A percentile compares a stretch with the other conserved stretches of the same genome.
phyloP scores from a whole-genome alignment of 176 grass and related monocot genomes.

The Juncus inflexus region DNA sequence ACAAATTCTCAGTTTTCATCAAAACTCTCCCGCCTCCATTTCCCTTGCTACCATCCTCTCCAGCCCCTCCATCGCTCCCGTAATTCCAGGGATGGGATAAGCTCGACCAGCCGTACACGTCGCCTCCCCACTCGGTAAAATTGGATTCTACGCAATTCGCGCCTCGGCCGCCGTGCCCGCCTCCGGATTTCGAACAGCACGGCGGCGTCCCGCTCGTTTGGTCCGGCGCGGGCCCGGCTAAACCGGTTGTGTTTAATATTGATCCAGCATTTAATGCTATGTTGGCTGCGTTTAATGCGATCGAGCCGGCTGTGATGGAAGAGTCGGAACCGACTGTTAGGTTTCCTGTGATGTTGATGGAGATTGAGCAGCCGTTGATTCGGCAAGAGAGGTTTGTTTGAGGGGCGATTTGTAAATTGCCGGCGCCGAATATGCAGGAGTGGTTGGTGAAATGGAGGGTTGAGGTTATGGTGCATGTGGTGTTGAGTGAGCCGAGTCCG shows the following conservation, averaged over 20 bases:
- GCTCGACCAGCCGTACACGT: slow-evolving; percentile 82
- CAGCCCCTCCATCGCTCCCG: slow-evolving; percentile 71
- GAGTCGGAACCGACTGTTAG: slow-evolving; percentile 39
- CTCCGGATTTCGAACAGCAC: slow-evolving; percentile 62
- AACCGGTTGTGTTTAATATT: slow-evolving; percentile 52
- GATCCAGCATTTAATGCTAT: slow-evolving; percentile 40
- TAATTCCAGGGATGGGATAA: slow-evolving; percentile 69
- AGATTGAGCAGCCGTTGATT: slow-evolving; percentile 48
- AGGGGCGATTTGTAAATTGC: slow-evolving; percentile 44
- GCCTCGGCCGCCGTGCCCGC: slow-evolving; percentile 79
- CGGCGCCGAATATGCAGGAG: slow-evolving; percentile 51
- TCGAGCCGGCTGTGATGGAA: slow-evolving; percentile 46
- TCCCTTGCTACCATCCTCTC: slow-evolving; percentile 30
- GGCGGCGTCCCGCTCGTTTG: slow-evolving; percentile 92
- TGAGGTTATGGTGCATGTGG: slow-evolving; percentile 53
- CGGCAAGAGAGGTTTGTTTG: slow-evolving; percentile 50
- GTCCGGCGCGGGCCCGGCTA: slow-evolving; percentile 53
- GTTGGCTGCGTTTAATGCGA: slow-evolving; percentile 45
- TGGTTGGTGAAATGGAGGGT: slow-evolving; percentile 38
- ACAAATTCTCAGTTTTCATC: slow-evolving; percentile 37
- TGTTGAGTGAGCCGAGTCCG: slow-evolving; percentile 65
- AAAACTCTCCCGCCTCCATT: slow-evolving; percentile 73
- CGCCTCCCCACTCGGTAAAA: slow-evolving; percentile 89
- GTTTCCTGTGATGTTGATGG: slow-evolving; percentile 49
- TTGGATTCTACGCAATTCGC: slow-evolving; percentile 66